A percentile compares a stretch with the other conserved stretches of the same genome.
Evolutionary conservation across 2,329 filamentous ascomycete genomes (phyloP).

Genomic region (Diplodia sapinea): DNA sequence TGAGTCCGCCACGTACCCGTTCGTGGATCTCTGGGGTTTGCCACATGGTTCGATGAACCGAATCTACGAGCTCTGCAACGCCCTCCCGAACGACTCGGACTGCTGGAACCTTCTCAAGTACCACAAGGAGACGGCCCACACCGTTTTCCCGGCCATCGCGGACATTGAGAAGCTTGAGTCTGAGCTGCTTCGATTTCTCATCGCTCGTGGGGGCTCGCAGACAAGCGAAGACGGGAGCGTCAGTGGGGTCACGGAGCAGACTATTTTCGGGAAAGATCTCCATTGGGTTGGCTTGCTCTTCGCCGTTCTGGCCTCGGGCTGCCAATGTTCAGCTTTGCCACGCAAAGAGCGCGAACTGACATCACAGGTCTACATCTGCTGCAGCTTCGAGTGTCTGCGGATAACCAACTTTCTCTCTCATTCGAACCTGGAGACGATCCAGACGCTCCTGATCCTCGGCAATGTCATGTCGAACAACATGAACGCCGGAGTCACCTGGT

Average conservation of each 20-base stretch:
- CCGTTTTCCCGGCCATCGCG: slow-evolving; percentile 66
- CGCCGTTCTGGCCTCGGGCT: slow-evolving; percentile 66
- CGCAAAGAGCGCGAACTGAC: slow-evolving; percentile 66
- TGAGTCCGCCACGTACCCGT: slow-evolving; percentile 68
- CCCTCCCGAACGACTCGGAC: slow-evolving; percentile 63
- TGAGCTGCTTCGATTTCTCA: slow-evolving; percentile 60
- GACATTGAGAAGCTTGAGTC: slow-evolving; percentile 62
- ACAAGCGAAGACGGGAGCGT: slow-evolving; percentile 47
- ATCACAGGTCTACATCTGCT: slow-evolving; percentile 69
- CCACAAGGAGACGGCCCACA: slow-evolving; percentile 64
- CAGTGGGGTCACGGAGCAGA: slow-evolving; percentile 57
- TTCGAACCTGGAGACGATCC: slow-evolving; percentile 65
- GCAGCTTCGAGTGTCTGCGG: slow-evolving; percentile 68
- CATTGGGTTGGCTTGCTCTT: slow-evolving; percentile 66
- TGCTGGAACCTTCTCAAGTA: slow-evolving; percentile 63
- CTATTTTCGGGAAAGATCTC: slow-evolving; percentile 63
- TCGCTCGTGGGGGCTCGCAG: slow-evolving; percentile 55
- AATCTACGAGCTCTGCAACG: slow-evolving; percentile 63
- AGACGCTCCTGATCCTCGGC: slow-evolving; percentile 66
- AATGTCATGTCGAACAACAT: slow-evolving; percentile 68
- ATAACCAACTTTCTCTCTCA: slow-evolving; percentile 69
- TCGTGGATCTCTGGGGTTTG: slow-evolving; percentile 67
- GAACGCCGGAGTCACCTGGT: slow-evolving; percentile 69
- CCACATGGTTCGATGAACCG: slow-evolving; percentile 64
- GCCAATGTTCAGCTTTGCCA: slow-evolving; percentile 63